Evolutionary conservation across 78 protist genomes (phyloP).

Genomic region (Diacronema lutheri): DNA sequence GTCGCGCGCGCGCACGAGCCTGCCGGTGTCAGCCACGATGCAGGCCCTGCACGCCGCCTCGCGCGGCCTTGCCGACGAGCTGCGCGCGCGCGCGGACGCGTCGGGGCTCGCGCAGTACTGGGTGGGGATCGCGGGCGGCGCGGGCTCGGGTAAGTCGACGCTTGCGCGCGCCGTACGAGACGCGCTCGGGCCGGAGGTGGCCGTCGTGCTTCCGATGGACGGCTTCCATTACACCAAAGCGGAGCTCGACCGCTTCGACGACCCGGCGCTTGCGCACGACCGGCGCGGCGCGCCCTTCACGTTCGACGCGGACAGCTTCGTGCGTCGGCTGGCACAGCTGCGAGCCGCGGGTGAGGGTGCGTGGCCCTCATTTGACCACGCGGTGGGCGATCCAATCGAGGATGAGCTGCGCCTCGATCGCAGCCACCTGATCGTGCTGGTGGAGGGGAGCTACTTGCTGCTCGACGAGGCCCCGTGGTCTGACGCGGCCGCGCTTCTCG

Average conservation of each 20-base stretch:
- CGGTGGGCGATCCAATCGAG: not conserved
- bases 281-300: slow-evolving; percentile 14
- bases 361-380: not conserved
- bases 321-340: not conserved
- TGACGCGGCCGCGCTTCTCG: too few species aligned
- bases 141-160: too few species aligned
- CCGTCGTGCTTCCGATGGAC: not conserved
- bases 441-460: slow-evolving; percentile 1
- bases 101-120: too few species aligned
- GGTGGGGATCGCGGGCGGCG: too few species aligned
- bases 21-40: too few species aligned
- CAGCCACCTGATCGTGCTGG: not conserved
- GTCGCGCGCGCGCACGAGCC: too few species aligned
- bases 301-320: not conserved
- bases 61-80: too few species aligned
- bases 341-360: not conserved
- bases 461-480: not conserved
- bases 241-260: not conserved
- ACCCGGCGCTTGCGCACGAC: not conserved
- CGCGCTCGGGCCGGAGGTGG: not conserved
- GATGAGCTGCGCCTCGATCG: not conserved
- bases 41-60: too few species aligned
- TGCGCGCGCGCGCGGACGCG: too few species aligned
- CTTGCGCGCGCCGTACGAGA: too few species aligned
- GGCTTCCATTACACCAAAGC: not conserved